Conservation (phyloP, 257 asterid species). For the Fraxinus pennsylvanica region DNA sequence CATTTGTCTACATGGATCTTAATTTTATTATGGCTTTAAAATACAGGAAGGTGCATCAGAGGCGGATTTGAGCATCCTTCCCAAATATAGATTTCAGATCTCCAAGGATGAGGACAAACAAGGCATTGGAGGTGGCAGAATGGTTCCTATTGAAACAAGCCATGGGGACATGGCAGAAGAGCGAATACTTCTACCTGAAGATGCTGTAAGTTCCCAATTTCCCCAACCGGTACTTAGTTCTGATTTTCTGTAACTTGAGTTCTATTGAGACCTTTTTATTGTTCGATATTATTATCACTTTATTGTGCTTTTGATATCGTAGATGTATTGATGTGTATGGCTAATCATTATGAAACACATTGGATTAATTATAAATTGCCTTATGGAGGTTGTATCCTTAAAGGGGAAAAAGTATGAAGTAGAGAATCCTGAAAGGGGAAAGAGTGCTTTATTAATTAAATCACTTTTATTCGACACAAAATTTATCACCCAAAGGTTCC, state of each 20-base stretch:
- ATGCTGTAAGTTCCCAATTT: conserved; percentile 67
- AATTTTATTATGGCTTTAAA: conserved; percentile 20
- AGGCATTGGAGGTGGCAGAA: conserved; percentile 63
- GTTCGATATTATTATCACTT: neutral
- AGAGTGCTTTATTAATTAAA: neutral
- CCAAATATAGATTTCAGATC: conserved; percentile 68
- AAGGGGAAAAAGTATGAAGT: neutral
- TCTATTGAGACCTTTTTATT: neutral
- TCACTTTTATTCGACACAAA: neutral
- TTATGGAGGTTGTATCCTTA: neutral
- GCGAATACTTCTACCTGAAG: conserved; percentile 79
- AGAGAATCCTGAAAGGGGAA: neutral
- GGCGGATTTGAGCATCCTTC: conserved; percentile 81
- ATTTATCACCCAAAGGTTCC: neutral
- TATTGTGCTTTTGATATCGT: neutral
- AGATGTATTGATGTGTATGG: neutral
- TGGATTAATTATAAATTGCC: neutral
- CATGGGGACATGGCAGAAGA: conserved; percentile 60
- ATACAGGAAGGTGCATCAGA: conserved; percentile 96
- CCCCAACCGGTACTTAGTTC: neutral
- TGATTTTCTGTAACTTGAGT: neutral
- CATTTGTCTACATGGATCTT: neutral
- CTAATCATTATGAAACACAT: neutral
- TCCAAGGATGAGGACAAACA: conserved; percentile 61
- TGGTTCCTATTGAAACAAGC: conserved; percentile 75